These are phyloP conservation scores for Westerdykella ornata DNA, from an alignment of 2,329 filamentous ascomycete species.

Conservation along the genomic window DNA sequence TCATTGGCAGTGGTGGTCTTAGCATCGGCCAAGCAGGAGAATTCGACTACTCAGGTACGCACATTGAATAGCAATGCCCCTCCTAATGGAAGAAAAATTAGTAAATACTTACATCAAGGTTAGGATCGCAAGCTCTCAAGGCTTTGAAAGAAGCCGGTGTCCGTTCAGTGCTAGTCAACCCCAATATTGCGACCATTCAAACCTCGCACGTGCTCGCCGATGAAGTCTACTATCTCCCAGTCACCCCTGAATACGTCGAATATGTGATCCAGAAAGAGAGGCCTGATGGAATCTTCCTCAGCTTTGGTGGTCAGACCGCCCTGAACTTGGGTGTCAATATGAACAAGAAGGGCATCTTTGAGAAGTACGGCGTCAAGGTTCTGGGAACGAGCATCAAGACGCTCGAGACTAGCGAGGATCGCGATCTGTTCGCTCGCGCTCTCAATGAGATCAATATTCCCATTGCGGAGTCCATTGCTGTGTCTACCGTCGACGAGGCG, in stretches of 20 bases:
- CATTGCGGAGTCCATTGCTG: slow-evolving; percentile 92
- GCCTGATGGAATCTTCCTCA: slow-evolving; percentile 94
- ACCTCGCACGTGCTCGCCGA: slow-evolving; percentile 94
- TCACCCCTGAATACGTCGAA: slow-evolving; percentile 94
- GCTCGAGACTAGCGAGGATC: slow-evolving; percentile 88
- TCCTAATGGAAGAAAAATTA: neutral
- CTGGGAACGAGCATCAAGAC: slow-evolving; percentile 93
- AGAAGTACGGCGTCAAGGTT: slow-evolving; percentile 91
- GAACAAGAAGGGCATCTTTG: slow-evolving; percentile 91
- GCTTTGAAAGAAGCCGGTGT: slow-evolving; percentile 94
- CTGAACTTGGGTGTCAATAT: slow-evolving; percentile 96
- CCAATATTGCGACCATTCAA: slow-evolving; percentile 97
- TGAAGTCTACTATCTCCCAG: slow-evolving; percentile 95
- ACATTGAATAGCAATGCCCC: slow-evolving; percentile 1
- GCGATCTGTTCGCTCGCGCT: slow-evolving; percentile 92
- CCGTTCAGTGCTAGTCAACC: slow-evolving; percentile 87
- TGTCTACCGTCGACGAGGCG: slow-evolving; percentile 84
- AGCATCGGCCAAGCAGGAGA: slow-evolving; percentile 97
- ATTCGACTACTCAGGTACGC: slow-evolving; percentile 91
- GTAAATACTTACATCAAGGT: slow-evolving; percentile 12
- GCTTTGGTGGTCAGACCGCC: slow-evolving; percentile 94
- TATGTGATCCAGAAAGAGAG: slow-evolving; percentile 95
- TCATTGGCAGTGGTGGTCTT: slow-evolving; percentile 91
- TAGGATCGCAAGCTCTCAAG: slow-evolving; percentile 92
- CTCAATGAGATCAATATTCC: slow-evolving; percentile 96